These are phyloP conservation scores for Bullera alba DNA, from an alignment of 768 basidiomycete species.

Conservation along the genomic window DNA sequence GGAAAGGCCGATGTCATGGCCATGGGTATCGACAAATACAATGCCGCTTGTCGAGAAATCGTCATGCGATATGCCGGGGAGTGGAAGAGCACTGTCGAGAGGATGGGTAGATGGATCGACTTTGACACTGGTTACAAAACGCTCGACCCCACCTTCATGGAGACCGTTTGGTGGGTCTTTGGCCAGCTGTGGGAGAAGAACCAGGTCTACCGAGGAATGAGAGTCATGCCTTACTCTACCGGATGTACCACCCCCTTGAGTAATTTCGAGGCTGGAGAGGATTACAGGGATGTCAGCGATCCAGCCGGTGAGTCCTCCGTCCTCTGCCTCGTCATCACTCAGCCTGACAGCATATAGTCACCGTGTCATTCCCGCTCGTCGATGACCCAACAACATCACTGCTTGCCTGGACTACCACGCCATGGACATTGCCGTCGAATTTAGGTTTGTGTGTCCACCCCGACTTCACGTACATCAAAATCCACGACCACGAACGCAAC, in stretches of 20 bases:
- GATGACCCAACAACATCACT: conserved; percentile 85
- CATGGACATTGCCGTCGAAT: conserved; percentile 96
- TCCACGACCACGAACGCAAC: conserved; percentile 78
- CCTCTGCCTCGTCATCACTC: neutral
- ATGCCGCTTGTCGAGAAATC: conserved; percentile 89
- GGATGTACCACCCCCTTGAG: conserved; percentile 92
- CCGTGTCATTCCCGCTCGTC: conserved; percentile 83
- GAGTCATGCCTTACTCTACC: conserved; percentile 97
- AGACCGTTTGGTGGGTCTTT: conserved; percentile 99
- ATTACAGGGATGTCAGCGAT: conserved; percentile 88
- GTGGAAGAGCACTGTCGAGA: conserved; percentile 90
- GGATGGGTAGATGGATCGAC: conserved; percentile 99
- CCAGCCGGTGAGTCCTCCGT: conserved; percentile 64
- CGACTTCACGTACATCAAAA: conserved; percentile 91
- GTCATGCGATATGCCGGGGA: conserved; percentile 95
- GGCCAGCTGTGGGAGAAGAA: conserved; percentile 83
- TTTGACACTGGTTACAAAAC: conserved; percentile 99
- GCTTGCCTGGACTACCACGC: conserved; percentile 97
- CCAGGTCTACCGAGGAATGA: conserved; percentile 84
- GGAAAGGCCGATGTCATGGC: conserved; percentile 85
- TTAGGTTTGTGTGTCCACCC: conserved; percentile 93
- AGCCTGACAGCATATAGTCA: conserved; percentile 62
- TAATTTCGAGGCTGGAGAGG: conserved; percentile 91
- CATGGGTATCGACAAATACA: conserved; percentile 97
- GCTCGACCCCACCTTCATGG: conserved; percentile 87